Base-by-base conservation (phyloP, 2,329 filamentous ascomycete species). In the Trichoderma koningiopsis region DNA sequence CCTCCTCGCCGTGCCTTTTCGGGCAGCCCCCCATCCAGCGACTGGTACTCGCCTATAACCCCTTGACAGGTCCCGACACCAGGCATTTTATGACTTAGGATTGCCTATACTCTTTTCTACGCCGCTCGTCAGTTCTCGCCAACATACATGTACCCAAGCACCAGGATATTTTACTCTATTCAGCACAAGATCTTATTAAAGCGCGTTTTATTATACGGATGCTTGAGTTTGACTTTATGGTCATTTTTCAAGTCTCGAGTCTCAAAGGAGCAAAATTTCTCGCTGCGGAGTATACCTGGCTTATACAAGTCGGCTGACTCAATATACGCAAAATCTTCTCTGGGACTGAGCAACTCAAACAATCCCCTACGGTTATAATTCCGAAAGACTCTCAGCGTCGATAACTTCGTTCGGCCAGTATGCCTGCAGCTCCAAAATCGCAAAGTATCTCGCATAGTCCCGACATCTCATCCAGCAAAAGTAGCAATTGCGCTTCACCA, bases 401-500 rank as follows among this genome's bases (percentile, higher is more conserved):
- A 11, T 24, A 11, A 24, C 11, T 13, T 49, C 22, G 11, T 35
- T n/a, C 5, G 27, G 4, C 35, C 37, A 73, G 61, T 27, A 77
- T 77, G 76, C 64, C 72, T 13, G 31, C 69, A 27, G 43, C 58
- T 31, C 69, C 71, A 68, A 75, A 72, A 68, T 74, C 73, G 27
- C 73, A 70, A 69, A 71, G 74, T 24, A 65, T 72, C 33, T 75
- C 74, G n/a, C 67, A 72, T 37, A 75, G 72, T 62, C 53, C 66
- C 16, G 75, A 70, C 68, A 40, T 47, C 37, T 67, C 69, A 4
- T 73, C 74, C 19, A 75, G 69, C 69, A 80, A 75, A 69, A 76
- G 75, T 22, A 73, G 74, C 67, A 74, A 74, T 29, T 72, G 74
- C 7, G 74, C 75, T 0, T 72, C 74, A 5, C 77, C 80, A 5